Percentiles rank a stretch among this genome's conserved stretches.
Evolutionary conservation across 2,329 filamentous ascomycete species (phyloP).

Genomic region (Xylaria polymorpha): DNA sequence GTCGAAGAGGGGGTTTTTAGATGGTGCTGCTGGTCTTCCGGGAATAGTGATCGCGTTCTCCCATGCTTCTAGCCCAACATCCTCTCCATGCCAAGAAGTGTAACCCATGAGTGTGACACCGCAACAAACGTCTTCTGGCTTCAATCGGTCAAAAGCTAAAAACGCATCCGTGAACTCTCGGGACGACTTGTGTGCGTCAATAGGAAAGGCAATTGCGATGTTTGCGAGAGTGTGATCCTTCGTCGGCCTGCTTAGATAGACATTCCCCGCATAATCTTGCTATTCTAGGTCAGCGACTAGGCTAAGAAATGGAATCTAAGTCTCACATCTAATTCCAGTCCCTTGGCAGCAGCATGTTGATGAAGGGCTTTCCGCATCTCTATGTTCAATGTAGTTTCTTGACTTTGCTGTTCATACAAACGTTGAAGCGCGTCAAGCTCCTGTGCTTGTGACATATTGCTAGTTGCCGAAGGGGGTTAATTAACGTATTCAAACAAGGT

Average conservation of each 20-base stretch:
- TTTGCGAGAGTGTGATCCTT: background rate
- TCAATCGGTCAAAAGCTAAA: background rate
- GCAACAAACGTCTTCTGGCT: background rate
- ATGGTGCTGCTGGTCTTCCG: background rate
- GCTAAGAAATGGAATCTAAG: too few species aligned
- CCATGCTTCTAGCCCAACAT: background rate
- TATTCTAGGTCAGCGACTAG: background rate
- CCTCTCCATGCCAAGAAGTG: background rate
- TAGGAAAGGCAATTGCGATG: background rate
- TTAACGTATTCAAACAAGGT: background rate
- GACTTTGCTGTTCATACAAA: background rate
- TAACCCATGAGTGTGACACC: background rate
- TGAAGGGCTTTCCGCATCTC: conserved; percentile 1
- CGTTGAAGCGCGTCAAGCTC: background rate
- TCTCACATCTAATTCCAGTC: background rate
- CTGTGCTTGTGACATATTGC: background rate
- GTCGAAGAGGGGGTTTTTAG: background rate
- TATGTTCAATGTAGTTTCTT: background rate
- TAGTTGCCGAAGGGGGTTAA: background rate
- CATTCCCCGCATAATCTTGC: conserved; percentile 3
- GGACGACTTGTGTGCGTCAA: background rate
- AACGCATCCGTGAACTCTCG: background rate
- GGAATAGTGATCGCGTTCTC: background rate
- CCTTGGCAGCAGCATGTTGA: background rate
- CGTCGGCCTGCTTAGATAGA: background rate